Percentiles rank a stretch among this genome's conserved stretches.
Conservation (phyloP, 2,329 filamentous ascomycete species). For the Elsinoe perseae region DNA sequence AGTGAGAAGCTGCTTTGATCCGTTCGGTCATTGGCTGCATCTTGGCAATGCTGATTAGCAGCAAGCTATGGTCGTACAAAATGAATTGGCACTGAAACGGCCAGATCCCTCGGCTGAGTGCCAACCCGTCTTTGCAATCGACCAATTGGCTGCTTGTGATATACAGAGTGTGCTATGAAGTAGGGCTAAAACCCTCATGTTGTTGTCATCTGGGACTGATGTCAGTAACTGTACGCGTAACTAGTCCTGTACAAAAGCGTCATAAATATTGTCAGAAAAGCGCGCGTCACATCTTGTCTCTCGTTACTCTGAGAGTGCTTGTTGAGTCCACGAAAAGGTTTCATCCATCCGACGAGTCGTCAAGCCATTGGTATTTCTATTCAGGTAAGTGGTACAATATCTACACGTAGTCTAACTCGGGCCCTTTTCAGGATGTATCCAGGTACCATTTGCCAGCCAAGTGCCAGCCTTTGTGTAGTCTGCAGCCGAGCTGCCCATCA, state of each 20-base stretch:
- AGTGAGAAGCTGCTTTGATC: too few relatives aligned
- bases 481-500: slow-evolving; percentile 55
- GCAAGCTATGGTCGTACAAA: too few relatives aligned
- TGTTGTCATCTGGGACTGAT: neutral
- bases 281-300: too few relatives aligned
- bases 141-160: neutral
- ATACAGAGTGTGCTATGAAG: neutral
- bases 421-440: slow-evolving; percentile 35
- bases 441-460: slow-evolving; percentile 58
- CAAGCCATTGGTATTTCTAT: too few relatives aligned
- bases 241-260: neutral
- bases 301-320: too few relatives aligned
- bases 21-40: too few relatives aligned
- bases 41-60: too few relatives aligned
- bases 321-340: too few relatives aligned
- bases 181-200: neutral
- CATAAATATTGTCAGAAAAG: too few relatives aligned
- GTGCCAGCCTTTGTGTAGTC: slow-evolving; percentile 71
- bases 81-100: neutral
- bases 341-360: too few relatives aligned
- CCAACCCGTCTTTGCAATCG: neutral
- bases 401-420: slow-evolving; percentile 13
- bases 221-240: neutral
- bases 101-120: neutral
- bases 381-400: neutral